These are phyloP conservation scores for Ceratobasidium sp. DNA, from an alignment of 1,284 basidiomycete genomes.

Conservation along the genomic window DNA sequence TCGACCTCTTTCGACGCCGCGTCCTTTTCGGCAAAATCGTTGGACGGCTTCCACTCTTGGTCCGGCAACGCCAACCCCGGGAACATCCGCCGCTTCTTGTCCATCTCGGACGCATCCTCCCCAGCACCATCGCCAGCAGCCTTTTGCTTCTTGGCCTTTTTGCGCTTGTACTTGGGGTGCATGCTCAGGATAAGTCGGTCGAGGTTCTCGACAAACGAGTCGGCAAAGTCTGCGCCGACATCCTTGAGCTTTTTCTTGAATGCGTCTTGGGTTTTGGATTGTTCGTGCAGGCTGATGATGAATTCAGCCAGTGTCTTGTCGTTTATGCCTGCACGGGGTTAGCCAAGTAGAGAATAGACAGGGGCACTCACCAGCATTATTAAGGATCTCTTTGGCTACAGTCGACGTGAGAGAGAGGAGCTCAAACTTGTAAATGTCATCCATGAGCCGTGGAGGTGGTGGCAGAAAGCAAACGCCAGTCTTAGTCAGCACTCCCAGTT, in stretches of 20 bases:
- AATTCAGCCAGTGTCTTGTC: constrained; percentile 97
- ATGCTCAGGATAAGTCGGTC: constrained; percentile 93
- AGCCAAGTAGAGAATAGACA: constrained; percentile 10
- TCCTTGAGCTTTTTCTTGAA: constrained; percentile 87
- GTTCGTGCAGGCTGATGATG: constrained; percentile 88
- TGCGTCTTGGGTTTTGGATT: constrained; percentile 73
- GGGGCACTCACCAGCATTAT: constrained; percentile 60
- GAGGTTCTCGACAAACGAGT: constrained; percentile 88
- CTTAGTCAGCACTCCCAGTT: neutral
- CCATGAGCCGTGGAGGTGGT: constrained; percentile 52
- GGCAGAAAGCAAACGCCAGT: neutral
- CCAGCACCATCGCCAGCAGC: constrained; percentile 52
- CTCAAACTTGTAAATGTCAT: constrained; percentile 90
- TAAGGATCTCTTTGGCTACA: constrained; percentile 89
- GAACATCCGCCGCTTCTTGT: constrained; percentile 84
- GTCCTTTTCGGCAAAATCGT: constrained; percentile 63
- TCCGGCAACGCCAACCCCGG: constrained; percentile 90
- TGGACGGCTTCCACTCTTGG: constrained; percentile 59
- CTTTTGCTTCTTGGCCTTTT: constrained; percentile 61
- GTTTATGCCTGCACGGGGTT: constrained; percentile 63
- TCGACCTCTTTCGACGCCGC: constrained; percentile 81
- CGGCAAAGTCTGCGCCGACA: constrained; percentile 85
- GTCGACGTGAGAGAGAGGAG: constrained; percentile 86
- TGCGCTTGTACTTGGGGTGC: constrained; percentile 93
- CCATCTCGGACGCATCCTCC: constrained; percentile 60